Evolutionary conservation across 768 basidiomycete genomes (phyloP).

Genomic region (Boletus speciosus): DNA sequence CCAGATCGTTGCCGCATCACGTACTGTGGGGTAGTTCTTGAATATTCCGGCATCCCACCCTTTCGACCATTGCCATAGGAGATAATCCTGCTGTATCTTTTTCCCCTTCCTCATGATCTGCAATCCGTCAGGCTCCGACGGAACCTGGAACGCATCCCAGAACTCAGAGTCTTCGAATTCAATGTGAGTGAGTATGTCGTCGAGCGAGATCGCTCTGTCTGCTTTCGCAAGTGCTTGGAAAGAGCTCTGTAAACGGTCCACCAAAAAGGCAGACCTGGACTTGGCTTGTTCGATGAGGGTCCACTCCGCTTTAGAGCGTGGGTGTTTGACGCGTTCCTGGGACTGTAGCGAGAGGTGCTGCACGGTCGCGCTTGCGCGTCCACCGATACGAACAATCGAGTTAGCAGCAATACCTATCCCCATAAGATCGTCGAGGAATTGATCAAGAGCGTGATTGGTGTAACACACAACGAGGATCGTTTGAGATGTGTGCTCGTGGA

Average conservation of each 20-base stretch:
- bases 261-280: conserved; percentile 9
- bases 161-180: conserved; percentile 50
- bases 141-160: conserved; percentile 44
- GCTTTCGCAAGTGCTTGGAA: conserved; percentile 31
- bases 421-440: conserved; percentile 62
- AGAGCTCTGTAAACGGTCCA: conserved; percentile 23
- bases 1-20: conserved; percentile 34
- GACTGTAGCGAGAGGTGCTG: conserved; percentile 45
- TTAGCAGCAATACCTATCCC: conserved; percentile 50
- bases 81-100: conserved; percentile 36
- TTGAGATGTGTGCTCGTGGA: conserved; percentile 45
- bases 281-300: conserved; percentile 40
- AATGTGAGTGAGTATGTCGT: conserved; percentile 42
- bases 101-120: conserved; percentile 39
- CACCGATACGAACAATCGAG: conserved; percentile 54
- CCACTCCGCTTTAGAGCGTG: conserved; percentile 37
- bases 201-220: conserved; percentile 6
- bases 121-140: conserved; percentile 44
- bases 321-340: conserved; percentile 29
- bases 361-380: conserved; percentile 51
- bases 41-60: conserved; percentile 47
- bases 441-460: conserved; percentile 73
- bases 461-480: conserved; percentile 68
- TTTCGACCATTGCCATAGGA: conserved; percentile 45
- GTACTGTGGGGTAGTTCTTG: conserved; percentile 23